Conservation (phyloP, 805 yeast genomes). For the Danielia reshetovae region DNA sequence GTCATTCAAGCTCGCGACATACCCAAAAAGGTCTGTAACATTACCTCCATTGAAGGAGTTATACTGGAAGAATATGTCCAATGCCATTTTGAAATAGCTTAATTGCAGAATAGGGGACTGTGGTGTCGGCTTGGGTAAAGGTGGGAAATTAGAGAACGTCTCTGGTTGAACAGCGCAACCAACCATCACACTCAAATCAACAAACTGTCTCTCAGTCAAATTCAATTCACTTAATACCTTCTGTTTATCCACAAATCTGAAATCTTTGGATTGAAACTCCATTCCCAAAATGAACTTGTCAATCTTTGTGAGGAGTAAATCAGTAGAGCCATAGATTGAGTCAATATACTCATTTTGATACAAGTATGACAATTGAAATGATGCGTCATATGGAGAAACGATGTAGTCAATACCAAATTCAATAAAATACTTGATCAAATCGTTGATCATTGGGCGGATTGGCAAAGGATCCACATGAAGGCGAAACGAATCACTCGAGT, state of each 20-base stretch:
- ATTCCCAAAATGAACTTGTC: slow-evolving; percentile 72
- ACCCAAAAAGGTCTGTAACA: slow-evolving; percentile 37
- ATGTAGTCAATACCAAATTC: slow-evolving; percentile 58
- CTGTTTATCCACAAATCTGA: slow-evolving; percentile 59
- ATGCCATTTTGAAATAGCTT: slow-evolving; percentile 37
- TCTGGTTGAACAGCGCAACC: slow-evolving; percentile 75
- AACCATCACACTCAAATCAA: slow-evolving; percentile 71
- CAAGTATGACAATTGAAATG: slow-evolving; percentile 75
- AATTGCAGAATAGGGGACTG: slow-evolving; percentile 37
- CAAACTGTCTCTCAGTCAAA: slow-evolving; percentile 60
- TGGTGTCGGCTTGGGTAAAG: slow-evolving; percentile 38
- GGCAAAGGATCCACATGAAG: slow-evolving; percentile 48
- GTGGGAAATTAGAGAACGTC: slow-evolving; percentile 53
- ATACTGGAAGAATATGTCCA: slow-evolving; percentile 36
- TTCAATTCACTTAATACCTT: slow-evolving; percentile 58
- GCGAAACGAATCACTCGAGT: slow-evolving; percentile 46
- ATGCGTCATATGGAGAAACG: slow-evolving; percentile 79
- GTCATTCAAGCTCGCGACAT: slow-evolving; percentile 44
- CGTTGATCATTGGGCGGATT: slow-evolving; percentile 47
- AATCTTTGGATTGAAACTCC: slow-evolving; percentile 62
- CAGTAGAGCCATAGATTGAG: slow-evolving; percentile 82
- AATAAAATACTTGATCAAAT: slow-evolving; percentile 55
- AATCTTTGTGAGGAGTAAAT: slow-evolving; percentile 58
- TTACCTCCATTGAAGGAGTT: slow-evolving; percentile 24
- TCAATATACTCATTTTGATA: slow-evolving; percentile 56